Percentiles rank a stretch among this genome's conserved stretches.
Conservation (phyloP, 257 asterid genomes). For the Ballota nigra region DNA sequence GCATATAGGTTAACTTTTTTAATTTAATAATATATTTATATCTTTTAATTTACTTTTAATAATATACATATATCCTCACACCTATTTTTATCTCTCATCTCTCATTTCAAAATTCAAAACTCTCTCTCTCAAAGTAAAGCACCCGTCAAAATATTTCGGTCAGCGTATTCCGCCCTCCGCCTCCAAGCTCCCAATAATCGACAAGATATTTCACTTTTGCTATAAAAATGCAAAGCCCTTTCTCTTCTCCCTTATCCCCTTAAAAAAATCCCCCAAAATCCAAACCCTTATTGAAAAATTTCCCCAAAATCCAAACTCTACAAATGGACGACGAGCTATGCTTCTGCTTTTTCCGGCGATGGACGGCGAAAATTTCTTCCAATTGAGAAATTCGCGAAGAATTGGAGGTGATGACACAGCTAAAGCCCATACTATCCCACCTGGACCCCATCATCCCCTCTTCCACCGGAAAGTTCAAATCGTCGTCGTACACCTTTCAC, state of each 20-base stretch:
- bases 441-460: slow-evolving; percentile 61
- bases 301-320: not conserved
- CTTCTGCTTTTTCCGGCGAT: not conserved
- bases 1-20: too few species aligned
- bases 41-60: too few species aligned
- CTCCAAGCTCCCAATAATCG: too few species aligned
- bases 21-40: too few species aligned
- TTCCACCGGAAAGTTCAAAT: slow-evolving; percentile 61
- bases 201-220: slow-evolving; percentile 8
- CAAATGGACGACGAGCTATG: not conserved
- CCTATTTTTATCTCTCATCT: too few species aligned
- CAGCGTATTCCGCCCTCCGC: too few species aligned
- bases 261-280: too few species aligned
- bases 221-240: slow-evolving; percentile 8
- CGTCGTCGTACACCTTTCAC: slow-evolving; percentile 47
- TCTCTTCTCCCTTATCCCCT: not conserved
- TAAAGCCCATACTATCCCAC: slow-evolving; percentile 62
- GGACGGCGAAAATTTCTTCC: slow-evolving; percentile 5
- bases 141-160: too few species aligned
- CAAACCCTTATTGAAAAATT: too few species aligned
- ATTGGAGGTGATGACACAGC: slow-evolving; percentile 47
- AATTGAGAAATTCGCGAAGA: not conserved
- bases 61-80: too few species aligned
- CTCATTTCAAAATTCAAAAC: too few species aligned
- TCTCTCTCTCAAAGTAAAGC: too few species aligned